Base-by-base conservation (phyloP, 805 yeast species). In the Candida pseudofarinosa region DNA sequence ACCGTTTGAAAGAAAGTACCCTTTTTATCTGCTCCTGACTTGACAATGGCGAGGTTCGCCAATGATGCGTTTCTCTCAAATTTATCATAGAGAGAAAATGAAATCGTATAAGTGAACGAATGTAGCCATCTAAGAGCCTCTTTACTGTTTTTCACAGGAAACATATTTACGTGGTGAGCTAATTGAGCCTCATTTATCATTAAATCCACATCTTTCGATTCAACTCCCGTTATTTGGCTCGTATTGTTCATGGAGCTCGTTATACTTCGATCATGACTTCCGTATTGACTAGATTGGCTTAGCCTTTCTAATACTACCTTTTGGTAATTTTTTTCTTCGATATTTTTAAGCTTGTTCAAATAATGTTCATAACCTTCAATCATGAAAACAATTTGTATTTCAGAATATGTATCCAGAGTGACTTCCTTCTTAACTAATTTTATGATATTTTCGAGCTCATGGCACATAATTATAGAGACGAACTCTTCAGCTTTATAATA, bases 81-180 rank as follows among this genome's bases (percentile, higher is more conserved):
- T 17, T 77, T 77, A 53, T 83, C 88, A 58, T 78, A 77, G 23
- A 79, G 53, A 10, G 77, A 65, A 13, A 63, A 56, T 0, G 80
- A 70, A 4, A 83, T 69, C 0, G 88, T 70, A 49, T 80, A 76
- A 0, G 85, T 65, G 47, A 82, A 71, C 13, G 82, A 74, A 37
- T 68, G 73, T 13, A 83, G 53, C 80, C 87, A 80, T 3, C 62
- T 69, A 1, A 69, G 42, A 1, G 76, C 60, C 39, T 81, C 86
- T 37, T 58, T 68, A 4, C 55, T 53, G 37, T 67, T 76, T 60
- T 67, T 70, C 1, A 76, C 69, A 13, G 72, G 75, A 50, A 80
- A 79, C 1, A 81, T 55, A 47, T 79, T 79, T 16, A 77, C 58
- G 3, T 74, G 73, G 49, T 68, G 50, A 26, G 65, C 51, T 4